These are phyloP conservation scores for Thelephora terrestris DNA, from an alignment of 1,284 basidiomycete species.

Conservation along the genomic window DNA sequence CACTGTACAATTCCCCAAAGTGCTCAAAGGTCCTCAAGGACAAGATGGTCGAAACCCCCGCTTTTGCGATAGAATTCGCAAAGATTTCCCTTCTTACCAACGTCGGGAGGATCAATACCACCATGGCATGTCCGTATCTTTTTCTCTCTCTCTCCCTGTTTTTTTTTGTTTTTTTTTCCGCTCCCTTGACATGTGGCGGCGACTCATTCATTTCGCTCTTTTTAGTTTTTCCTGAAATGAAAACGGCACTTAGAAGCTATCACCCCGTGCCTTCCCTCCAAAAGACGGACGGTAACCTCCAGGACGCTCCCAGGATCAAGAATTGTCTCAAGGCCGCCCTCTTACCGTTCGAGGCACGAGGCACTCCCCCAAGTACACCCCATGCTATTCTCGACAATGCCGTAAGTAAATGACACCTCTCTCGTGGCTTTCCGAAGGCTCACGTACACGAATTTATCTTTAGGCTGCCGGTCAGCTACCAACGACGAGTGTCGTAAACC, in stretches of 20 bases:
- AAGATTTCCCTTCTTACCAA: slow-evolving; percentile 73
- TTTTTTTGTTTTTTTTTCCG: slow-evolving; percentile 7
- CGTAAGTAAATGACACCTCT: slow-evolving; percentile 29
- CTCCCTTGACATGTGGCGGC: no score
- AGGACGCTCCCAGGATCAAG: slow-evolving; percentile 77
- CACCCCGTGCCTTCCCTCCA: slow-evolving; percentile 78
- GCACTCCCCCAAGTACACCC: slow-evolving; percentile 57
- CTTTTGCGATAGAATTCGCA: slow-evolving; percentile 67
- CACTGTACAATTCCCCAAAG: slow-evolving; percentile 58
- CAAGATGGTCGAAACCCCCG: slow-evolving; percentile 54
- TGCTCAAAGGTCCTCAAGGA: slow-evolving; percentile 56
- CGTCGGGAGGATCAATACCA: slow-evolving; percentile 75
- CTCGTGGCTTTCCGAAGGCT: background rate
- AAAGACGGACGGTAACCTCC: slow-evolving; percentile 63
- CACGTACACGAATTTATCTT: slow-evolving; percentile 4
- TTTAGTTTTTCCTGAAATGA: slow-evolving; percentile 71
- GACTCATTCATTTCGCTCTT: slow-evolving; percentile 3
- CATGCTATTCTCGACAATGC: slow-evolving; percentile 56
- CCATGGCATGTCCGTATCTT: slow-evolving; percentile 63
- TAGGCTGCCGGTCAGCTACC: slow-evolving; percentile 52
- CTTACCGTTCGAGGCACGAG: slow-evolving; percentile 61
- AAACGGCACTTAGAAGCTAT: slow-evolving; percentile 72
- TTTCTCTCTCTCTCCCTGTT: slow-evolving; percentile 2
- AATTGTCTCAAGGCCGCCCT: slow-evolving; percentile 68
- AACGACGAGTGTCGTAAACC: slow-evolving; percentile 72